Conservation (phyloP, 441 rosid species). For the Manihot esculenta region DNA sequence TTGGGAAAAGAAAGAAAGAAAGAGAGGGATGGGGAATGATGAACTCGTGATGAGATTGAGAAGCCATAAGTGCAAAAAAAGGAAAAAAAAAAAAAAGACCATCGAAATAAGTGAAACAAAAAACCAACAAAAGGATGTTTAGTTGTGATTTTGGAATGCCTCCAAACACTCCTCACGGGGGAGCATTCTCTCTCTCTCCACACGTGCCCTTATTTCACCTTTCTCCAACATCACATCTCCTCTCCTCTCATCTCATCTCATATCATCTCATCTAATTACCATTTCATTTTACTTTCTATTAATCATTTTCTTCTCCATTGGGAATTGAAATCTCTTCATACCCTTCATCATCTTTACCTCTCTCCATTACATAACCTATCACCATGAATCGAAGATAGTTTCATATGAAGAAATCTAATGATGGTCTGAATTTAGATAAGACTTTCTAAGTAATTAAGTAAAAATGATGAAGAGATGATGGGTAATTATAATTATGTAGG, state of each 20-base stretch:
- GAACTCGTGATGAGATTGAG: constrained; percentile 55
- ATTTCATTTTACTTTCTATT: constrained; percentile 7
- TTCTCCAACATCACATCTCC: no score
- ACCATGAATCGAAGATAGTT: no score
- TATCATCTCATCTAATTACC: neutral
- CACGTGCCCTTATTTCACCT: no score
- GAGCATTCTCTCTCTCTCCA: constrained; percentile 23
- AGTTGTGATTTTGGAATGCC: constrained; percentile 59
- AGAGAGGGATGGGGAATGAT: neutral
- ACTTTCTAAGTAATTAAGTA: no score
- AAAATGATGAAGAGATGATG: no score
- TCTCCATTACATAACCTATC: no score
- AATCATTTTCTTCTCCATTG: neutral
- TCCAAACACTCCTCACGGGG: constrained; percentile 96
- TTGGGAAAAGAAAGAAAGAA: constrained; percentile 17
- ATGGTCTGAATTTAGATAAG: no score
- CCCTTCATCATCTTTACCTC: no score
- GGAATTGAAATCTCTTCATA: neutral
- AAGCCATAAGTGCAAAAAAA: no score
- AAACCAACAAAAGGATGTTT: constrained; percentile 45
- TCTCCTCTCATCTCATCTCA: constrained; percentile 5
- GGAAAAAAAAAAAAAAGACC: constrained; percentile 19
- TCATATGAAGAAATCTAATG: no score
- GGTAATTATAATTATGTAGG: no score
- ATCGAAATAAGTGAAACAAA: constrained; percentile 64